Evolutionary conservation across 139 green algal genomes (phyloP), one percentile per base, ranked within the genome.

Genomic region (Penium margaritaceum): DNA sequence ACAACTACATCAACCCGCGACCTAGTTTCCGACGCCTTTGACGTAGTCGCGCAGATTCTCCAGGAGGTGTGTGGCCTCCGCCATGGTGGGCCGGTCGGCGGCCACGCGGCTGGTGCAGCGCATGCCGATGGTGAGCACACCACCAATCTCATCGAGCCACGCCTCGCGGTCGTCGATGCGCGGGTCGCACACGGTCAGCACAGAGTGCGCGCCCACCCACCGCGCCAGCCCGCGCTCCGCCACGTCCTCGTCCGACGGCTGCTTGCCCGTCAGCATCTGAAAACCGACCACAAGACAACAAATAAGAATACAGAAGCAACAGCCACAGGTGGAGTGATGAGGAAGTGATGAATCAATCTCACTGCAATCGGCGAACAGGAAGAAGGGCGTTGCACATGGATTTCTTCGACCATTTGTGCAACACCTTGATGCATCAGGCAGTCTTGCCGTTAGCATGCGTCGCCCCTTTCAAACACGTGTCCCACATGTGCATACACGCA

Each of bases 41-140:
- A 33, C 63, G 63, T 62, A 70, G 39, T 62, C 63, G 7, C 63
- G 24, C 30, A 70, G 41, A 62, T 70, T 54, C 63, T 70, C 63
- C 30, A 70, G 29, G n/a, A 55, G 30, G 29, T 70, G 29, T 4
- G 63, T 30, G n/a, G 41, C 63, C 12, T 70, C 63, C n/a, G 39
- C 27, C 63, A 70, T 70, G 63, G 63, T 36, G 39, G 63, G 63
- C 21, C 63, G 63, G 30, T 70, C 32, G 4, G 24, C 39, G 27
- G 63, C 30, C 2, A 35, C 41, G 2, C 29, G 37, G 17, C 33
- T n/a, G n/a, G 63, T 57, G 63, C 63, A 70, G 30, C 21, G 27
- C 39, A 55, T n/a, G 9, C 29, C 63, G 7, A 70, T 30, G 0
- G 29, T 70, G 9, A 70, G 29, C 9, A 70, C 32, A 15, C 39